Conservation (phyloP, 345 rosid genomes). For the Hevea brasiliensis region DNA sequence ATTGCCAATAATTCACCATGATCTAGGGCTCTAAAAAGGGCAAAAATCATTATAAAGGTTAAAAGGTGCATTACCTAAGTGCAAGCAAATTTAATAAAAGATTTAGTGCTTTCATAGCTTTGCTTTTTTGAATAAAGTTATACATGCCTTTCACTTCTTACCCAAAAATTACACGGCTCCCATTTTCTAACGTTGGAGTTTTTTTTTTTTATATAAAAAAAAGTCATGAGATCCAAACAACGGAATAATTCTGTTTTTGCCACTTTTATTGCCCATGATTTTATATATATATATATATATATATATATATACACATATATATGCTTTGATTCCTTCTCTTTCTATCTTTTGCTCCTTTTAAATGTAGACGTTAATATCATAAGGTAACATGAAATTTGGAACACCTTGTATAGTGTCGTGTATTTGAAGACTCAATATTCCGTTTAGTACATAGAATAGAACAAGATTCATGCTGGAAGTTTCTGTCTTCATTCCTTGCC, state of each 20-base stretch:
- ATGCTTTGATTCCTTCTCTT: background rate
- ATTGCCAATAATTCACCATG: background rate
- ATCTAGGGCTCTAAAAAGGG: background rate
- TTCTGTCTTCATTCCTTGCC: too few species aligned
- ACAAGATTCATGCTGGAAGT: too few species aligned
- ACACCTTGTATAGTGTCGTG: background rate
- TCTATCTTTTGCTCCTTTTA: background rate
- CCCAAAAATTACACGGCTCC: background rate
- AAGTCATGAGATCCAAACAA: constrained; percentile 4
- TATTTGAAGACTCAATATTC: constrained; percentile 6
- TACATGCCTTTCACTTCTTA: background rate
- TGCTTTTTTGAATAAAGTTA: constrained; percentile 1
- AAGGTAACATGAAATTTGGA: background rate
- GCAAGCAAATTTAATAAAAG: constrained; percentile 9
- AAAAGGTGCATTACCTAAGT: background rate
- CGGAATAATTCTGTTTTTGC: constrained; percentile 6
- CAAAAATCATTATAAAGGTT: background rate
- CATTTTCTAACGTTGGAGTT: background rate
- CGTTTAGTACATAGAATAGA: too few species aligned
- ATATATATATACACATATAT: too few species aligned
- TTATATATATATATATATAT: background rate
- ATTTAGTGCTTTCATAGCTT: constrained; percentile 16
- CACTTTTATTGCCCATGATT: constrained; percentile 7
- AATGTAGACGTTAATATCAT: background rate
- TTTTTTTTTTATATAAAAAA: background rate